Conservation (phyloP, 768 basidiomycete species). For the Mycena maculata region DNA sequence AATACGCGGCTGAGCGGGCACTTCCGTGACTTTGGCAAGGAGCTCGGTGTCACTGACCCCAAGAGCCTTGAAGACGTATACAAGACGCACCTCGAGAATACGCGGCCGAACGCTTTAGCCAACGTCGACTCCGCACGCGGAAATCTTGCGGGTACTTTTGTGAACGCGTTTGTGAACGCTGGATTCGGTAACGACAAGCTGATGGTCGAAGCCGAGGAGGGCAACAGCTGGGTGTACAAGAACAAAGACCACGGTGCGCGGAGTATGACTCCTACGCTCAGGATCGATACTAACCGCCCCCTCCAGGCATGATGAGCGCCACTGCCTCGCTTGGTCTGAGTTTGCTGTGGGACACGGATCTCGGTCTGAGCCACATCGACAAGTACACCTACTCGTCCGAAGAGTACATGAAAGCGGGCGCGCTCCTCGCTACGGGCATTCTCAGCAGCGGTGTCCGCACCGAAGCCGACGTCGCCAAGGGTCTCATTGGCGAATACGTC, state of each 20-base stretch:
- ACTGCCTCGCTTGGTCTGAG: conserved; percentile 94
- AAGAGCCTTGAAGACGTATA: conserved; percentile 97
- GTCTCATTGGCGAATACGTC: conserved; percentile 90
- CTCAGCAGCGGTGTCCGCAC: conserved; percentile 90
- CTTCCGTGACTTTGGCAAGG: conserved; percentile 94
- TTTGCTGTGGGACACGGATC: conserved; percentile 95
- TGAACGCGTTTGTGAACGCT: conserved; percentile 98
- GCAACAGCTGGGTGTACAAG: conserved; percentile 99
- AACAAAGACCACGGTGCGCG: conserved; percentile 94
- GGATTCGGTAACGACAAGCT: conserved; percentile 99
- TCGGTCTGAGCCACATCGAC: conserved; percentile 94
- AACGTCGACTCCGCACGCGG: conserved; percentile 94
- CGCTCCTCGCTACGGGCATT: conserved; percentile 93
- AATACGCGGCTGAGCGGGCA: conserved; percentile 85
- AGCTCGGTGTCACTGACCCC: conserved; percentile 88
- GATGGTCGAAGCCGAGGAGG: conserved; percentile 96
- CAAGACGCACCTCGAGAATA: conserved; percentile 94
- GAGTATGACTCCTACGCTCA: conserved; percentile 51
- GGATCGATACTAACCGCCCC: neutral
- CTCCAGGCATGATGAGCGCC: conserved; percentile 92
- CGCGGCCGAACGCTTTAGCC: conserved; percentile 74
- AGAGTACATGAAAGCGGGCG: conserved; percentile 98
- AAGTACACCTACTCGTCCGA: conserved; percentile 97
- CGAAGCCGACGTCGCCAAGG: conserved; percentile 93
- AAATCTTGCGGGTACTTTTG: conserved; percentile 96